Percentiles rank a stretch among this genome's conserved stretches.
phyloP scores from a whole-genome alignment of 1,139 yeast genomes.

The Scheffersomyces parashehatae region DNA sequence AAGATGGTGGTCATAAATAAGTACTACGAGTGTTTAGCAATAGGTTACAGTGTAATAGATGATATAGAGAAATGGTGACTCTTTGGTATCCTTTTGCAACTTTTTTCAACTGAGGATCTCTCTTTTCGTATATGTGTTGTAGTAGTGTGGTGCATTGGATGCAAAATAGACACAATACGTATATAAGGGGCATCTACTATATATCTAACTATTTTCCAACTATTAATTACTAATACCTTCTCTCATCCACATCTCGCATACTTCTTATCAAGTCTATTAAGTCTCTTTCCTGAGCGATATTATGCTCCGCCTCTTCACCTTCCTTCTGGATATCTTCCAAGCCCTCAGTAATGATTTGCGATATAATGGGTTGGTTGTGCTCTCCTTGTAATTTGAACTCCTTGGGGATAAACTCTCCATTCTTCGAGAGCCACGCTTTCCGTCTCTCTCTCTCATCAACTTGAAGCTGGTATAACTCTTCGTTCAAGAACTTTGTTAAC shows the following conservation, averaged over 20 bases:
- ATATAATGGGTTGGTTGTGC: slow-evolving; percentile 35
- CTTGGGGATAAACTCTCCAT: slow-evolving; percentile 45
- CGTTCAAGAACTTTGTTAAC: slow-evolving; percentile 35
- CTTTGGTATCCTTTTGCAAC: no score
- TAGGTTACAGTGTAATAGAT: no score
- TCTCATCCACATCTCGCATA: slow-evolving; percentile 4
- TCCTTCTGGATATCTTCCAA: slow-evolving; percentile 32
- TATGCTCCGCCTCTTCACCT: slow-evolving; percentile 10
- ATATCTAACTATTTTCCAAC: no score
- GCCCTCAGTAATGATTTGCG: slow-evolving; percentile 47
- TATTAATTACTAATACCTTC: neutral
- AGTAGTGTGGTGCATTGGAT: no score
- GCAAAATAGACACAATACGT: no score
- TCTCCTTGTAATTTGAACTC: slow-evolving; percentile 46
- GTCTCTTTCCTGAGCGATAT: slow-evolving; percentile 20
- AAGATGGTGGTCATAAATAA: no score
- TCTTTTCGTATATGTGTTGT: no score
- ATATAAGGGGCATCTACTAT: no score
- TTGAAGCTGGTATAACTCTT: slow-evolving; percentile 34
- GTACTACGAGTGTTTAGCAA: no score
- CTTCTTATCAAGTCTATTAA: slow-evolving; percentile 21
- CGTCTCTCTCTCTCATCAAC: slow-evolving; percentile 38
- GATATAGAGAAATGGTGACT: no score
- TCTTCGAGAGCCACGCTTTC: slow-evolving; percentile 36
- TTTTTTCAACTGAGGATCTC: no score